Percentiles rank a stretch among this genome's conserved stretches.
Conservation (phyloP, 1,139 yeast genomes). For the Saccharomyces hybrid region DNA sequence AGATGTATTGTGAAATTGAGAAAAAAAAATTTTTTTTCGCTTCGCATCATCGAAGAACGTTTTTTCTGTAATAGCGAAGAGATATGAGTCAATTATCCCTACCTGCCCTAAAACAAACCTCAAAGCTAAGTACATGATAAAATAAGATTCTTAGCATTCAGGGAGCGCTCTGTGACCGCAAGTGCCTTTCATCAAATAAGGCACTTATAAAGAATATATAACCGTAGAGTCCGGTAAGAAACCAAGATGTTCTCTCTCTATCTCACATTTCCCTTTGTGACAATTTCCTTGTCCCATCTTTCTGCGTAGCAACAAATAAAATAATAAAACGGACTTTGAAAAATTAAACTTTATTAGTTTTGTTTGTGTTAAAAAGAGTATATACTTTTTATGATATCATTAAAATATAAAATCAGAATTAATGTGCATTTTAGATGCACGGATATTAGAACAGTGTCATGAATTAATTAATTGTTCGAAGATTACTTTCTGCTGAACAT, state of each 20-base stretch:
- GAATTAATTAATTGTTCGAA: neutral
- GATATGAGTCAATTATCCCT: neutral
- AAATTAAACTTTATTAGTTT: neutral
- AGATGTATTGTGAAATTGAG: neutral
- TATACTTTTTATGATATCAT: neutral
- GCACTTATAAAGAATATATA: neutral
- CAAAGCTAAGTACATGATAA: neutral
- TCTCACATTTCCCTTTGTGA: neutral
- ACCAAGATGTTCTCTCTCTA: neutral
- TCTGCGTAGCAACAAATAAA: neutral
- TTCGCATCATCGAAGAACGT: neutral
- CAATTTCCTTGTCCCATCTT: neutral
- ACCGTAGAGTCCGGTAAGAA: neutral
- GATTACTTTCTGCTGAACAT: conserved; percentile 6
- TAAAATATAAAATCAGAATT: neutral
- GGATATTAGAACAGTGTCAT: neutral
- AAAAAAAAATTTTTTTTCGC: neutral
- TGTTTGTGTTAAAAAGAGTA: neutral
- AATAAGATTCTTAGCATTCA: neutral
- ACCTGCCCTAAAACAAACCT: neutral
- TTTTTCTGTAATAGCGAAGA: neutral
- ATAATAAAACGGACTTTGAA: neutral
- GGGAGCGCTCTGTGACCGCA: neutral
- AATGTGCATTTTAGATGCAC: neutral
- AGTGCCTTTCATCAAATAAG: neutral